Evolutionary conservation across 1,284 basidiomycete species (phyloP).

Genomic region (Microbotryum saponariae): DNA sequence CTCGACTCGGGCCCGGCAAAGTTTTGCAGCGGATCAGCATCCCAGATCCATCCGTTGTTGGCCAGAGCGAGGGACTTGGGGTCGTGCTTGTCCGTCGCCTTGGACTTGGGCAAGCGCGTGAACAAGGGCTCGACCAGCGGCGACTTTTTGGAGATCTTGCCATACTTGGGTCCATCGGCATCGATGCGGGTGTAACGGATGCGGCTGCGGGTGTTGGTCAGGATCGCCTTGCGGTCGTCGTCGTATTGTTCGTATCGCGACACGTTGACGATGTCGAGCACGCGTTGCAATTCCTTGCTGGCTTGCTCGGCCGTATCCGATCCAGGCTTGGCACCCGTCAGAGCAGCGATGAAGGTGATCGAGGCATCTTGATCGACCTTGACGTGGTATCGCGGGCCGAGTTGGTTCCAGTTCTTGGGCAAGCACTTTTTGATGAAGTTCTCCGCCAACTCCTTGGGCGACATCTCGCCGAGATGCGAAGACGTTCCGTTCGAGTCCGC

Average conservation of each 20-base stretch:
- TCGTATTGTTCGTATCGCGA: constrained; percentile 77
- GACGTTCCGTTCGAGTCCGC: neutral
- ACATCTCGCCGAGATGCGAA: constrained; percentile 51
- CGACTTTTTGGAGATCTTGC: constrained; percentile 66
- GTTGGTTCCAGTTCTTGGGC: constrained; percentile 22
- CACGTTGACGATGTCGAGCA: constrained; percentile 80
- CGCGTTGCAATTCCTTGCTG: constrained; percentile 60
- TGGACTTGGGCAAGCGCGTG: constrained; percentile 60
- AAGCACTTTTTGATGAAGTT: constrained; percentile 40
- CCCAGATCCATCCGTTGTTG: constrained; percentile 99
- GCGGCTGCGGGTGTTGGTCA: constrained; percentile 66
- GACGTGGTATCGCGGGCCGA: constrained; percentile 59
- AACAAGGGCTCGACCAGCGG: constrained; percentile 85
- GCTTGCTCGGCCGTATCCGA: constrained; percentile 45
- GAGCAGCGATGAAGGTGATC: constrained; percentile 60
- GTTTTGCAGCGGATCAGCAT: constrained; percentile 86
- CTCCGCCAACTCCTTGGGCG: constrained; percentile 59
- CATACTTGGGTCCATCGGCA: constrained; percentile 71
- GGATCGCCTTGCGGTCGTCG: constrained; percentile 64
- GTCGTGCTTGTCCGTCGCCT: constrained; percentile 53
- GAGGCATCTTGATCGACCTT: constrained; percentile 55
- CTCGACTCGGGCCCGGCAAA: constrained; percentile 95
- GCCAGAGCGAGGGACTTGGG: constrained; percentile 70
- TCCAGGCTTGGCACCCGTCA: constrained; percentile 50
- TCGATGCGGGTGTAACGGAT: constrained; percentile 74